phyloP scores from a whole-genome alignment of 305 asterid genomes.

The Fraxinus floribunda region DNA sequence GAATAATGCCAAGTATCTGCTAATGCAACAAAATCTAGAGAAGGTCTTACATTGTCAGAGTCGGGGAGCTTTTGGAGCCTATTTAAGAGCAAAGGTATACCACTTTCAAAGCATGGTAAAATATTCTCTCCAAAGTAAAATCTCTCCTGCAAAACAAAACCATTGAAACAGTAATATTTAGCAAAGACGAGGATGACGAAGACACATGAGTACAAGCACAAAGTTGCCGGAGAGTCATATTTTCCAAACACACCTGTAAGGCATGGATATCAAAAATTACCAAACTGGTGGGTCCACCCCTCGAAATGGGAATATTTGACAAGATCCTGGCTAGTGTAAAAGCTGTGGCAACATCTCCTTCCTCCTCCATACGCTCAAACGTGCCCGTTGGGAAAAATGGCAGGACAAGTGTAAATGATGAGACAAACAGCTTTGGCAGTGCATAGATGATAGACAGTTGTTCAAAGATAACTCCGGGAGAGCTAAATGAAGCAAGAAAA shows the following conservation, averaged over 20 bases:
- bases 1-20: background rate
- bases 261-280: constrained; percentile 95
- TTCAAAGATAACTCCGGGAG: constrained; percentile 95
- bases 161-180: constrained; percentile 1
- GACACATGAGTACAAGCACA: constrained; percentile 4
- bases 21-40: constrained; percentile 15
- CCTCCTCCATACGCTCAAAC: constrained; percentile 99
- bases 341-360: constrained; percentile 98
- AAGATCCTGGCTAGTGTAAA: constrained; percentile 89
- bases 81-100: constrained; percentile 79
- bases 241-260: constrained; percentile 59
- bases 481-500: constrained; percentile 94
- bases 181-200: background rate
- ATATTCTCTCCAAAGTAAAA: constrained; percentile 93
- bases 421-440: constrained; percentile 82
- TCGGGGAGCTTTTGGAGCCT: constrained; percentile 95
- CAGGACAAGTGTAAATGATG: constrained; percentile 92
- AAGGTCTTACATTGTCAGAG: constrained; percentile 76
- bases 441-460: constrained; percentile 85
- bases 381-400: constrained; percentile 99
- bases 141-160: constrained; percentile 65
- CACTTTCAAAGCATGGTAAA: constrained; percentile 95
- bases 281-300: constrained; percentile 95
- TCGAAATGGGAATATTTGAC: constrained; percentile 78
- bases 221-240: constrained; percentile 11